Evolutionary conservation across 2,329 filamentous ascomycete species (phyloP).

Genomic region (Penicillium brevicompactum): DNA sequence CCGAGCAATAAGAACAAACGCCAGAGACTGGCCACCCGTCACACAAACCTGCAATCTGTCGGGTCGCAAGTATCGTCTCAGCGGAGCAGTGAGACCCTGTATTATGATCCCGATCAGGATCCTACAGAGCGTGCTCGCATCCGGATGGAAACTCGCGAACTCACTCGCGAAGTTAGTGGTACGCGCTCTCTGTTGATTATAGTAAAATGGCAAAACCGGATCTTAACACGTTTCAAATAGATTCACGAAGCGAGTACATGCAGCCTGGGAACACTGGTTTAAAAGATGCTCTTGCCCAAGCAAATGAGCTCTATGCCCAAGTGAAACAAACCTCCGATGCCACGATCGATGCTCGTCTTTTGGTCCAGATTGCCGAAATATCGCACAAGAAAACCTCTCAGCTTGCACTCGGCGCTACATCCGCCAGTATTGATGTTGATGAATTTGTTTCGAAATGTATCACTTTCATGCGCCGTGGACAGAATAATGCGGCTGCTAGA

Average conservation of each 20-base stretch:
- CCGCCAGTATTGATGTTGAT: slow-evolving; percentile 80
- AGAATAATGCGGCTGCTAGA: slow-evolving; percentile 56
- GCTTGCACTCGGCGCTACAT: slow-evolving; percentile 70
- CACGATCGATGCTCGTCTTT: slow-evolving; percentile 81
- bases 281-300: slow-evolving; percentile 64
- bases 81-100: slow-evolving; percentile 47
- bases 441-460: slow-evolving; percentile 91
- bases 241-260: slow-evolving; percentile 73
- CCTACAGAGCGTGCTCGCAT: slow-evolving; percentile 71
- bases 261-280: slow-evolving; percentile 67
- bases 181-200: slow-evolving; percentile 15
- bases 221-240: slow-evolving; percentile 37
- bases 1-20: slow-evolving; percentile 43
- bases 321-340: slow-evolving; percentile 90
- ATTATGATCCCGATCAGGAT: slow-evolving; percentile 82
- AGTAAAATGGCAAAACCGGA: background rate
- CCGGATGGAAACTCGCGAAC: slow-evolving; percentile 68
- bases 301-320: slow-evolving; percentile 65
- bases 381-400: slow-evolving; percentile 76
- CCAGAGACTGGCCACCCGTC: slow-evolving; percentile 44
- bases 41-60: slow-evolving; percentile 25
- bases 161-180: slow-evolving; percentile 65
- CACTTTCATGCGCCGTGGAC: slow-evolving; percentile 75
- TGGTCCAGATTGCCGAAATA: slow-evolving; percentile 79
- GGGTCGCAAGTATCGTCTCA: slow-evolving; percentile 28